phyloP scores from a whole-genome alignment of 306 rosid species.

The Mimosa bimucronata region DNA sequence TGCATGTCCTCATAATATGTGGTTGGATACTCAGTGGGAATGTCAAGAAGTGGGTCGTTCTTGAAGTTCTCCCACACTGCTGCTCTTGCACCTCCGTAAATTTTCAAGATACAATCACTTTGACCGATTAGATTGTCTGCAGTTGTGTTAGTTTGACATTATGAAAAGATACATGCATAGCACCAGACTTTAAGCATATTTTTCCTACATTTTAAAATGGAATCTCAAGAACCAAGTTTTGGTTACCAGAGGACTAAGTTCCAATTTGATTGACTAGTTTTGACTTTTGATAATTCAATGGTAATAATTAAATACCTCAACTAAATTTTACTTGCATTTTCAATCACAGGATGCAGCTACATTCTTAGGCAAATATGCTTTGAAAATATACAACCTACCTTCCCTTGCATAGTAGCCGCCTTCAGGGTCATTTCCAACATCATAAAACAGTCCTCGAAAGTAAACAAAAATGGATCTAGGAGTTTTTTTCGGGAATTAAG shows the following conservation, averaged over 20 bases:
- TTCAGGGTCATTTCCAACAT: conserved; percentile 93
- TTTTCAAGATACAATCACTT: conserved; percentile 31
- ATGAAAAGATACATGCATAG: conserved; percentile 22
- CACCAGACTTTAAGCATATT: conserved; percentile 13
- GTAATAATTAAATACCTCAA: conserved; percentile 18
- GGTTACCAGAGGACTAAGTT: conserved; percentile 16
- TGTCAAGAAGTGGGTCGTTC: conserved; percentile 90
- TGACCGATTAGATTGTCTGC: conserved; percentile 29
- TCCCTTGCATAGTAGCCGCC: conserved; percentile 96
- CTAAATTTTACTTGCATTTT: conserved; percentile 24
- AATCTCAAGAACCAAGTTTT: conserved; percentile 17
- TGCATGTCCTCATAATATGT: conserved; percentile 99
- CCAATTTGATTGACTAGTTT: conserved; percentile 21
- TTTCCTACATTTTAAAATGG: conserved; percentile 8
- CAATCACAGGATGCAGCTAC: not conserved
- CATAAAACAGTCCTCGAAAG: conserved; percentile 89
- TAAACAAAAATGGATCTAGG: conserved; percentile 88
- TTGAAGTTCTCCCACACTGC: conserved; percentile 99
- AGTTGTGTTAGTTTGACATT: conserved; percentile 5
- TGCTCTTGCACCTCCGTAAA: conserved; percentile 81
- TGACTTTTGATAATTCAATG: conserved; percentile 14
- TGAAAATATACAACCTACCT: conserved; percentile 46
- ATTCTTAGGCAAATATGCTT: conserved; percentile 17
- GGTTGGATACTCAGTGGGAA: conserved; percentile 89
- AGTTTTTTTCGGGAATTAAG: conserved; percentile 76